These are phyloP conservation scores for Clitopilus hobsonii DNA, from an alignment of 768 basidiomycete species.

Conservation along the genomic window DNA sequence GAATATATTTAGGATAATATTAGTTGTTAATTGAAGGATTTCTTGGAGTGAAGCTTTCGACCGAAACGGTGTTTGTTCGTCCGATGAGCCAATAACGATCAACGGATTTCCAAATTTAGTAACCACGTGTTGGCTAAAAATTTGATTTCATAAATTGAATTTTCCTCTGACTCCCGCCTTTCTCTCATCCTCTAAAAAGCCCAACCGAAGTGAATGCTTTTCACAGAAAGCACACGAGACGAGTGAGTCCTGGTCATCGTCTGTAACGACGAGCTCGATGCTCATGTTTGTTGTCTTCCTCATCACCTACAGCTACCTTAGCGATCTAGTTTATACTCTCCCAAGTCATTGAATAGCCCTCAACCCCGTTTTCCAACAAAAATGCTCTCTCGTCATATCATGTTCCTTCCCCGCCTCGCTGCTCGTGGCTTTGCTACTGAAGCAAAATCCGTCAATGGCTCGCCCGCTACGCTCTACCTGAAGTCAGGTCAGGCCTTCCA, in stretches of 20 bases:
- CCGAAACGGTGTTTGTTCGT: background rate
- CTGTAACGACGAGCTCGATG: slow-evolving; percentile 16
- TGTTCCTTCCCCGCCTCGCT: slow-evolving; percentile 39
- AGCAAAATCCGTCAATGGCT: slow-evolving; percentile 36
- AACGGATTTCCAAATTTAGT: background rate
- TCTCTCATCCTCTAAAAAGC: slow-evolving; percentile 10
- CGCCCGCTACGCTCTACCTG: slow-evolving; percentile 86
- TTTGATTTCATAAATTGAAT: slow-evolving; percentile 9
- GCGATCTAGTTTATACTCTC: slow-evolving; percentile 87
- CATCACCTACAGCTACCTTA: slow-evolving; percentile 62
- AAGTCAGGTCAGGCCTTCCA: slow-evolving; percentile 92
- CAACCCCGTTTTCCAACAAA: slow-evolving; percentile 14
- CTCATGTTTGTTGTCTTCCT: background rate
- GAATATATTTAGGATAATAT: background rate
- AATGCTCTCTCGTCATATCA: slow-evolving; percentile 57
- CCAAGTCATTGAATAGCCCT: slow-evolving; percentile 28
- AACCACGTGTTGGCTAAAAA: background rate
- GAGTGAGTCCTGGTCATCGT: slow-evolving; percentile 47
- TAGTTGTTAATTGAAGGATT: background rate
- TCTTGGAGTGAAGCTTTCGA: background rate
- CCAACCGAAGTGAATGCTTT: slow-evolving; percentile 57
- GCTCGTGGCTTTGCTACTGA: slow-evolving; percentile 67
- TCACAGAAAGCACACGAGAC: slow-evolving; percentile 85
- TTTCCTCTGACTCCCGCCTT: slow-evolving; percentile 3
- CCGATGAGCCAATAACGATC: background rate